These are phyloP conservation scores for Akebia trifoliata DNA, from an alignment of 164 flowering plant genomes.

Conservation along the genomic window DNA sequence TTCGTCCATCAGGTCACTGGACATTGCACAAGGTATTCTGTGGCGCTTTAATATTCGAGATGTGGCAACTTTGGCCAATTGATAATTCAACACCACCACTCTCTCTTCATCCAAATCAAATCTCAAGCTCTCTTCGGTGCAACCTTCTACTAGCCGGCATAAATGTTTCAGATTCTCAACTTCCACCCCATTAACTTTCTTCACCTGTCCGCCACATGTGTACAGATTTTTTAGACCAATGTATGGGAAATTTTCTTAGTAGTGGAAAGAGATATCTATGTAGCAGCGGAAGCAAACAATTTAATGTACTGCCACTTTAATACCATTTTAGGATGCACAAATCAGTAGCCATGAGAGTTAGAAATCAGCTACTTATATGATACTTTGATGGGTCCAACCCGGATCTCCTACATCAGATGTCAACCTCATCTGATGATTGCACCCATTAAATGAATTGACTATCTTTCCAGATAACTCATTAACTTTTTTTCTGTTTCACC, in stretches of 20 bases:
- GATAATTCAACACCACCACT: conserved; percentile 62
- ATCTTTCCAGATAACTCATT: too few species aligned
- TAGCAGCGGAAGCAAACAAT: too few species aligned
- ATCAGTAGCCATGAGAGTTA: too few species aligned
- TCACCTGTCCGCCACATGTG: conserved; percentile 43
- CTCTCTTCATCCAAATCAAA: conserved; percentile 91
- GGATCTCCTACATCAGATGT: too few species aligned
- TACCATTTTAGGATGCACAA: too few species aligned
- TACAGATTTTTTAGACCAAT: neutral
- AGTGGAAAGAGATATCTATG: too few species aligned
- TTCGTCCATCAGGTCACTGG: conserved; percentile 50
- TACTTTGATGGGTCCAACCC: too few species aligned
- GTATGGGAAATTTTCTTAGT: neutral
- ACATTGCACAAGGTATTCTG: conserved; percentile 79
- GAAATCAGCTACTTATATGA: too few species aligned
- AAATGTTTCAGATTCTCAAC: conserved; percentile 73
- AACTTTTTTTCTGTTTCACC: too few species aligned
- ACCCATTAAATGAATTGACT: too few species aligned
- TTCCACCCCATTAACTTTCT: conserved; percentile 66
- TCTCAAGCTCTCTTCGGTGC: conserved; percentile 50
- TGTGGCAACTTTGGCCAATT: conserved; percentile 63
- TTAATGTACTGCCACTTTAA: too few species aligned
- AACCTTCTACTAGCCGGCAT: conserved; percentile 60
- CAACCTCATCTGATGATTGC: too few species aligned
- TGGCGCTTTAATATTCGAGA: conserved; percentile 71